A percentile compares a stretch with the other conserved stretches of the same genome.
phyloP scores from a whole-genome alignment of 805 yeast genomes.

The Yamadazyma nakazawae region DNA sequence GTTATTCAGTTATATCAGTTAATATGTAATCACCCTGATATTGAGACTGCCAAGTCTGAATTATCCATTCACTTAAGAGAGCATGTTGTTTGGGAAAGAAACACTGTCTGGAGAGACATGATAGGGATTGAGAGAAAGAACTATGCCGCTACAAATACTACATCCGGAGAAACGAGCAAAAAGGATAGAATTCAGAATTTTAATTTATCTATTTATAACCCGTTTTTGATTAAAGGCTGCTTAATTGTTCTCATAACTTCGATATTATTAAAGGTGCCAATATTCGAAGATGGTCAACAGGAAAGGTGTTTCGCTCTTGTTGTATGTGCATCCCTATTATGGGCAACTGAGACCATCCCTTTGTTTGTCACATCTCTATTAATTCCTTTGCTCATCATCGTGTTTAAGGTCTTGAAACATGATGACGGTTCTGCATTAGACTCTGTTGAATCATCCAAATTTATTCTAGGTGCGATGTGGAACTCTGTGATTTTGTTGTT shows the following conservation, averaged over 20 bases:
- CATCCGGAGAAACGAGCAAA: constrained; percentile 10
- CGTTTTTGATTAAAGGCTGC: constrained; percentile 40
- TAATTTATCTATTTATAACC: constrained; percentile 30
- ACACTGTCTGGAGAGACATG: constrained; percentile 57
- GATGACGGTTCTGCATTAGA: constrained; percentile 44
- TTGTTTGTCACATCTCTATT: constrained; percentile 83
- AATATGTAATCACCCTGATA: constrained; percentile 37
- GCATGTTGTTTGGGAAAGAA: constrained; percentile 55
- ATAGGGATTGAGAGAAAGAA: constrained; percentile 65
- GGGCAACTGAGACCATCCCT: constrained; percentile 97
- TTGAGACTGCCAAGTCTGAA: constrained; percentile 49
- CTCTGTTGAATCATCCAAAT: constrained; percentile 41
- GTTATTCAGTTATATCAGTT: constrained; percentile 35
- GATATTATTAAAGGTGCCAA: constrained; percentile 24
- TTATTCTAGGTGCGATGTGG: constrained; percentile 51
- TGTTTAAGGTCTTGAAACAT: constrained; percentile 64
- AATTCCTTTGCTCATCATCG: constrained; percentile 77
- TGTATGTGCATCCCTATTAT: constrained; percentile 74
- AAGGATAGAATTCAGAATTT: constrained; percentile 12
- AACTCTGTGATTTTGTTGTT: constrained; percentile 49
- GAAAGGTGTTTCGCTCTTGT: constrained; percentile 69
- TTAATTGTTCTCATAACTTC: constrained; percentile 49
- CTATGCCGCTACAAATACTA: constrained; percentile 56
- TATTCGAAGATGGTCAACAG: constrained; percentile 36
- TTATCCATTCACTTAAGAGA: constrained; percentile 55